Evolutionary conservation across 2,329 filamentous ascomycete species (phyloP).

Genomic region (Coniochaeta pulveracea): DNA sequence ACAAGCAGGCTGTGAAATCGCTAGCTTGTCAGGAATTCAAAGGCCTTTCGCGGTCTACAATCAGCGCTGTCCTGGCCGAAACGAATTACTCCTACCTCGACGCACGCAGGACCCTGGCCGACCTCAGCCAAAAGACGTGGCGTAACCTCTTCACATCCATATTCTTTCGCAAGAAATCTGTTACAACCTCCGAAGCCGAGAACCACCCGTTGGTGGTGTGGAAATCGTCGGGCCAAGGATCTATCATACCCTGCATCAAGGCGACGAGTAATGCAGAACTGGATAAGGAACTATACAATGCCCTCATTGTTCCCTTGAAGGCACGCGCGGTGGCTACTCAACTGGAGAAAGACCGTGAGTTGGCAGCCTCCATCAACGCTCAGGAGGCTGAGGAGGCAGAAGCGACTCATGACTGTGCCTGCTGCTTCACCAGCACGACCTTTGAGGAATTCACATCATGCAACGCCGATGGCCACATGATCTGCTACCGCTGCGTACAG

Average conservation of each 20-base stretch:
- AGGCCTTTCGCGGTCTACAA: constrained; percentile 59
- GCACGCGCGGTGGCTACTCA: constrained; percentile 27
- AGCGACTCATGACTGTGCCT: constrained; percentile 59
- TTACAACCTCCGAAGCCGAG: constrained; percentile 41
- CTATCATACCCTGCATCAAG: constrained; percentile 49
- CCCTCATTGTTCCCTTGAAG: constrained; percentile 44
- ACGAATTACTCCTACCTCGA: constrained; percentile 69
- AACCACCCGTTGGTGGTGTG: constrained; percentile 52
- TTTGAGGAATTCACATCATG: constrained; percentile 71
- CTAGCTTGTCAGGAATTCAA: constrained; percentile 67
- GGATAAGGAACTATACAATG: constrained; percentile 47
- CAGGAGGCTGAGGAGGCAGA: constrained; percentile 46
- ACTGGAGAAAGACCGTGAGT: constrained; percentile 36
- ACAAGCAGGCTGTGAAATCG: constrained; percentile 57
- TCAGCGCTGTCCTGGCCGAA: constrained; percentile 70
- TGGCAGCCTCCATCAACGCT: constrained; percentile 44
- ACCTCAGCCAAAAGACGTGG: constrained; percentile 65
- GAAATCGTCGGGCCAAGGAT: constrained; percentile 43
- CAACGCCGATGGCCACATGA: constrained; percentile 54
- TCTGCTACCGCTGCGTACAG: constrained; percentile 75
- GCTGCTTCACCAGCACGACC: constrained; percentile 60
- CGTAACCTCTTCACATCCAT: constrained; percentile 61
- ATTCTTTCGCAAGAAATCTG: constrained; percentile 52
- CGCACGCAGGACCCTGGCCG: constrained; percentile 57
- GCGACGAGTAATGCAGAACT: constrained; percentile 55